Conservation (phyloP, 176 grass and related monocot genomes). For the Chloris gayana region DNA sequence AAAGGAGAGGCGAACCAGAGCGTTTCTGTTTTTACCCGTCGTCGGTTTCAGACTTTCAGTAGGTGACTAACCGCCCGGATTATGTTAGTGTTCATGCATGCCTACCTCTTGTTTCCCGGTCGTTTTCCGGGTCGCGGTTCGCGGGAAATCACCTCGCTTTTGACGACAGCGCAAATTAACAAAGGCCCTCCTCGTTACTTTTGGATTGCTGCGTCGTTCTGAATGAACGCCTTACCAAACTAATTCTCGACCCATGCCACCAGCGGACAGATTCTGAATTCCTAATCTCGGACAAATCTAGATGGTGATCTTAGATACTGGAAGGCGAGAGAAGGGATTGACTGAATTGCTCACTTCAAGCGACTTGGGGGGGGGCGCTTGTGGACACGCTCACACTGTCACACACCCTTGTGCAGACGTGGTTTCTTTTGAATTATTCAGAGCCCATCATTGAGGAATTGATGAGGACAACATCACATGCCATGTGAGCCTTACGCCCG, state of each 20-base stretch:
- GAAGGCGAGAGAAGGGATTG: not conserved
- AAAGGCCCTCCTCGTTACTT: not conserved
- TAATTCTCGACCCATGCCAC: not conserved
- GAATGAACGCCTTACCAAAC: not conserved
- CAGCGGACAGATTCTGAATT: not conserved
- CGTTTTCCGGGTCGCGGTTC: slow-evolving; percentile 12
- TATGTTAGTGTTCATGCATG: not conserved
- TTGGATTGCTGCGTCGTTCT: not conserved
- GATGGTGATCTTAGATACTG: not conserved
- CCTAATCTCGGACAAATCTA: not conserved
- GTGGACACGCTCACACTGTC: too few species aligned
- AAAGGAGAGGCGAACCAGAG: not conserved
- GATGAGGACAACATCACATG: slow-evolving; percentile 21
- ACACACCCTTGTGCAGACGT: not conserved
- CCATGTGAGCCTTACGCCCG: slow-evolving; percentile 25
- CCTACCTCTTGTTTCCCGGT: slow-evolving; percentile 10
- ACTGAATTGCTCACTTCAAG: too few species aligned
- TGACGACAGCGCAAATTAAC: not conserved
- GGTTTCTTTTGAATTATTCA: not conserved
- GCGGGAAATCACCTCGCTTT: not conserved
- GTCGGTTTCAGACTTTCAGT: not conserved
- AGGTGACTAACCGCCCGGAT: not conserved
- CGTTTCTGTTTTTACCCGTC: not conserved
- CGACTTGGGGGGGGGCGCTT: not conserved
- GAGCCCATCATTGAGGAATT: slow-evolving; percentile 23